Base-by-base conservation (phyloP, 495 filamentous ascomycete genomes). In the Penicillium mononematosum region DNA sequence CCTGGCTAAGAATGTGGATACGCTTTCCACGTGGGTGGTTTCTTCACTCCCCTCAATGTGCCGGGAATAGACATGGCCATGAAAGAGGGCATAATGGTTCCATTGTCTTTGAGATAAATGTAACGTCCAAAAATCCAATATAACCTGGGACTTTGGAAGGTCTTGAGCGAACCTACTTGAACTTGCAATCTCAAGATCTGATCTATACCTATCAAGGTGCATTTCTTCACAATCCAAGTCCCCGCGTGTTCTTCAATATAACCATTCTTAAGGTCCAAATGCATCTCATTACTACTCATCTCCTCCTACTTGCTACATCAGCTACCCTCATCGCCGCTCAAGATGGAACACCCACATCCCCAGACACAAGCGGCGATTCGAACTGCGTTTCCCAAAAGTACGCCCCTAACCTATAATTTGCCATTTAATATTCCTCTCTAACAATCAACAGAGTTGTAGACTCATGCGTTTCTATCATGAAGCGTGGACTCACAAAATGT, bases 391-490 rank as follows among this genome's bases (percentile, higher is more conserved):
- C 50, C 11, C 65, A 62, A 41, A 19, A 53, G 65, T 65, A 60
- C 22, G 56, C 45, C 32, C 20, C 25, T 10, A 11, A 8, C n/a
- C 7, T 8, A 25, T n/a, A 17, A 17, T 27, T 7, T 29, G 8
- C 17, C 4, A 8, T 12, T 16, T 17, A 6, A 16, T 17, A 39
- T 39, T 5, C 27, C 2, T 10, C 45, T 31, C 59, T 58, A 14
- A 62, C 49, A 11, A 17, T 20, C 8, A 50, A 11, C 17, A 69
- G 66, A 7, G 7, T 66, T 8, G 66, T 69, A 25, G 58, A 66
- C 22, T 25, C 39, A 53, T 69, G 66, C 34, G 56, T 66, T 2
- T 10, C 38, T 5, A 46, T 42, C 10, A 66, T 69, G 66, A 55
- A 58, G 31, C 31, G 24, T 1, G 41, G 41, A 5, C 58, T 69